Evolutionary conservation across 2,329 filamentous ascomycete species (phyloP), one percentile per base, ranked within the genome.

Genomic region (Phoma herbarum): DNA sequence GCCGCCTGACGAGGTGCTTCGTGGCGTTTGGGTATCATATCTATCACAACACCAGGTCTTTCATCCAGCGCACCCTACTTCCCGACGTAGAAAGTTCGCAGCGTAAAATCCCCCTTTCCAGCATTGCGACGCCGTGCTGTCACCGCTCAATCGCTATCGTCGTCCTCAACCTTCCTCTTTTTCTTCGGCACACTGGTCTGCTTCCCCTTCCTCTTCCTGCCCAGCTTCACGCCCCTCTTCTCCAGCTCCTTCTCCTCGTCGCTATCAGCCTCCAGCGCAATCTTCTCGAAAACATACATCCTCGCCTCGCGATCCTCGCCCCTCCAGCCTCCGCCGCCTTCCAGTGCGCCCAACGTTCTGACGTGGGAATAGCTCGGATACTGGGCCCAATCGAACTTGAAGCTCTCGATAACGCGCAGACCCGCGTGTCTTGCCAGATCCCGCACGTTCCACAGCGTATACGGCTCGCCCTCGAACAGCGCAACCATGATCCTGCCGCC

Each of bases 391-490:
- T 86, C 83, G 72, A 95, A 95, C 57, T 78, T 80, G 73, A 90
- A 93, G 75, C 89, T 92, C 69, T 85, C 81, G 67, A 88, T 82
- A 33, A 93, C 89, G 69, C 86, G 84, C 49, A 94, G 79, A 5
- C 90, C 91, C 4, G 84, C 83, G 75, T 97, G 92, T 7, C 94
- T 85, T 2, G 86, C 95, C 26, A 99, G 82, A 79, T 97, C 94
- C 33, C 89, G 86, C 25, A 98, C 85, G 79, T 98, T 97, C 95
- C 95, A 99, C 1, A 97, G 84, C 2, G 92, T 94, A 76, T 99
- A 99, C 0, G 95, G 95, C 76, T 96, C 90, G 58, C 90, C 91
- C 77, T 97, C 94, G 75, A 99, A 99, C 10, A 98, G 80, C 0
- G 93, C 96, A 22, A 98, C 88, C 51, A 97, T 79, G 52, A 97